A percentile compares a stretch with the other conserved stretches of the same genome.
These are phyloP conservation scores for Dictyostelium capitatum DNA, from an alignment of 78 protist species.

Conservation along the genomic window DNA sequence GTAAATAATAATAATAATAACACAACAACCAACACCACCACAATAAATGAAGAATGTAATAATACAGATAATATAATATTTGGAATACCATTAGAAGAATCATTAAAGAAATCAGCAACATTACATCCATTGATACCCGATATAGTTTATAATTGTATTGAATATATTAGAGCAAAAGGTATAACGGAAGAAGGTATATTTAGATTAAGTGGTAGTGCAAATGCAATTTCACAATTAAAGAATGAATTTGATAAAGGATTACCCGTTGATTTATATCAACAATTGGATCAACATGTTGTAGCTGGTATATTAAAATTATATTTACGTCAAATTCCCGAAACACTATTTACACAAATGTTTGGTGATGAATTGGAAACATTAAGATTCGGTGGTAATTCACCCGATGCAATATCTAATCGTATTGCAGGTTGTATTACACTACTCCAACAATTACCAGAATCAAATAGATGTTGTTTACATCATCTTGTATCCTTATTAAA, in stretches of 20 bases:
- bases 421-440: slow-evolving; percentile 32
- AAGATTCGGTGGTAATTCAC: slow-evolving; percentile 50
- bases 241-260: slow-evolving; percentile 58
- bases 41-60: neutral
- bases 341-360: slow-evolving; percentile 41
- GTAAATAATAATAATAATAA: neutral
- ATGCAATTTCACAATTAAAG: slow-evolving; percentile 23
- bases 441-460: slow-evolving; percentile 40
- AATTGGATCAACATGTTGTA: slow-evolving; percentile 75
- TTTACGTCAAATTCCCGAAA: slow-evolving; percentile 73
- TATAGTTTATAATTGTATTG: slow-evolving; percentile 47
- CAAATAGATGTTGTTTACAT: slow-evolving; percentile 58
- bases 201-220: slow-evolving; percentile 55
- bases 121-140: slow-evolving; percentile 77
- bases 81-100: slow-evolving; percentile 60
- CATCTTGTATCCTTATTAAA: slow-evolving; percentile 56
- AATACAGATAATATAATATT: slow-evolving; percentile 7
- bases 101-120: slow-evolving; percentile 33
- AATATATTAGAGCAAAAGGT: slow-evolving; percentile 46
- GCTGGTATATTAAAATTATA: slow-evolving; percentile 77
- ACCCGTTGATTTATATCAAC: slow-evolving; percentile 17
- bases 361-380: slow-evolving; percentile 40
- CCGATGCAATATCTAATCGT: slow-evolving; percentile 40
- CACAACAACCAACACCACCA: neutral
- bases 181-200: slow-evolving; percentile 65